Percentiles rank a stretch among this genome's conserved stretches.
Evolutionary conservation across 495 filamentous ascomycete species (phyloP).

Genomic region (Hyaloscypha finlandica): DNA sequence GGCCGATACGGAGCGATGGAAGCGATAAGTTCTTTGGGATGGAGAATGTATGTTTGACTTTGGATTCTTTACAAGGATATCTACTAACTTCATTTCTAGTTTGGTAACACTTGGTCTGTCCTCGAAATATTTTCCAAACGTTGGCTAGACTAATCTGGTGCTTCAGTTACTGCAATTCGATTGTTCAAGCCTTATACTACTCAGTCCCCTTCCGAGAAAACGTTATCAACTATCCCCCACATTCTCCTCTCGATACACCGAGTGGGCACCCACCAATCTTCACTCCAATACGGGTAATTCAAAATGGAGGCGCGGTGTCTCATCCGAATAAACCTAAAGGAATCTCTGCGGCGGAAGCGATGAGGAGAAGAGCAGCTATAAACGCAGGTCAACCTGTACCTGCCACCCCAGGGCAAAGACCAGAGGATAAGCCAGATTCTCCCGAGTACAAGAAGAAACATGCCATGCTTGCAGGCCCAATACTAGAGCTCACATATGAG

Average conservation of each 20-base stretch:
- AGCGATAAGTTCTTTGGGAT: conserved; percentile 98
- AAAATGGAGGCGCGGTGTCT: conserved; percentile 48
- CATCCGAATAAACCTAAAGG: conserved; percentile 48
- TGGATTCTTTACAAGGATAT: conserved; percentile 5
- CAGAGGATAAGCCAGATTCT: conserved; percentile 77
- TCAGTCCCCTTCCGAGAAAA: conserved; percentile 93
- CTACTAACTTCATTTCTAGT: conserved; percentile 54
- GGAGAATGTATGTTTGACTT: conserved; percentile 76
- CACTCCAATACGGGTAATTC: conserved; percentile 39
- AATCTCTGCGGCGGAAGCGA: conserved; percentile 39
- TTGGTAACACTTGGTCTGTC: conserved; percentile 89
- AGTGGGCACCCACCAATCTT: conserved; percentile 47
- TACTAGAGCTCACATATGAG: conserved; percentile 78
- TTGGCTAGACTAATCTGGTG: conserved; percentile 23
- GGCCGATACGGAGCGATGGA: conserved; percentile 78
- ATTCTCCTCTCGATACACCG: conserved; percentile 46
- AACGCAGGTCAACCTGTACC: conserved; percentile 41
- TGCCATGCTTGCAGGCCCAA: conserved; percentile 81
- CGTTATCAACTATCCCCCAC: conserved; percentile 86
- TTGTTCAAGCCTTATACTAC: conserved; percentile 95
- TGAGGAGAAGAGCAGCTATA: conserved; percentile 47
- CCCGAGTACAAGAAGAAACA: conserved; percentile 97
- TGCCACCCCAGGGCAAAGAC: conserved; percentile 41
- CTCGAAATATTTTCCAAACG: conserved; percentile 32
- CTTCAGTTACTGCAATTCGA: conserved; percentile 92